A percentile compares a stretch with the other conserved stretches of the same genome.
Conservation (phyloP, 1,139 yeast genomes). For the Debaryomyces nepalensis region DNA sequence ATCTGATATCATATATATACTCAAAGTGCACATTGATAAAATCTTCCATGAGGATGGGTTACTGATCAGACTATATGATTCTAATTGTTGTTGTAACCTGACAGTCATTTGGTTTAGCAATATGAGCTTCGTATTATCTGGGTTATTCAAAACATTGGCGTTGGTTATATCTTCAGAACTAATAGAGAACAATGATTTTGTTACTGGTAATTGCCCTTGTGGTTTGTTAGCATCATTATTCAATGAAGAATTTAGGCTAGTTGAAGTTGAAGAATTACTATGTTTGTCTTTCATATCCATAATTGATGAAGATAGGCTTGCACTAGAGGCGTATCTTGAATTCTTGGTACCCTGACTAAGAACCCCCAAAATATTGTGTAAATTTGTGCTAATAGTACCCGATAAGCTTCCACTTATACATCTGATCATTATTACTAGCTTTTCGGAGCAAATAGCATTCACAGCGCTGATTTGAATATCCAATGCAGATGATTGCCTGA, state of each 20-base stretch:
- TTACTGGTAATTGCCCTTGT: slow-evolving; percentile 2
- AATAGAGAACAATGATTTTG: slow-evolving; percentile 15
- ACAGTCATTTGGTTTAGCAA: slow-evolving; percentile 39
- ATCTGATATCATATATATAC: slow-evolving; percentile 35
- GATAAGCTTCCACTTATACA: slow-evolving; percentile 36
- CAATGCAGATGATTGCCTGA: slow-evolving; percentile 44
- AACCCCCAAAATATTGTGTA: slow-evolving; percentile 36
- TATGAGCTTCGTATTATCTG: slow-evolving; percentile 26
- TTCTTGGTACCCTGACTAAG: slow-evolving; percentile 19
- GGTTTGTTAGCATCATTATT: slow-evolving; percentile 3
- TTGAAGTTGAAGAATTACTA: slow-evolving; percentile 41
- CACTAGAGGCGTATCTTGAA: slow-evolving; percentile 30
- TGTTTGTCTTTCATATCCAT: slow-evolving; percentile 31
- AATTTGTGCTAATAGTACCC: slow-evolving; percentile 30
- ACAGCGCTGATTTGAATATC: slow-evolving; percentile 43
- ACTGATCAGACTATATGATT: slow-evolving; percentile 34
- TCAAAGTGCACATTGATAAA: slow-evolving; percentile 44
- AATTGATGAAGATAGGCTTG: slow-evolving; percentile 43
- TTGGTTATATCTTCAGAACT: slow-evolving; percentile 25
- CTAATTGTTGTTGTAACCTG: slow-evolving; percentile 45
- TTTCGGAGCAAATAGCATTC: slow-evolving; percentile 38
- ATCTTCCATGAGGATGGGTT: slow-evolving; percentile 51
- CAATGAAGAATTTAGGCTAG: slow-evolving; percentile 35
- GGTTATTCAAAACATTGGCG: slow-evolving; percentile 29
- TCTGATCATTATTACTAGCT: slow-evolving; percentile 39